Conservation (phyloP, 345 rosid genomes). For the Pelargonium nanum region DNA sequence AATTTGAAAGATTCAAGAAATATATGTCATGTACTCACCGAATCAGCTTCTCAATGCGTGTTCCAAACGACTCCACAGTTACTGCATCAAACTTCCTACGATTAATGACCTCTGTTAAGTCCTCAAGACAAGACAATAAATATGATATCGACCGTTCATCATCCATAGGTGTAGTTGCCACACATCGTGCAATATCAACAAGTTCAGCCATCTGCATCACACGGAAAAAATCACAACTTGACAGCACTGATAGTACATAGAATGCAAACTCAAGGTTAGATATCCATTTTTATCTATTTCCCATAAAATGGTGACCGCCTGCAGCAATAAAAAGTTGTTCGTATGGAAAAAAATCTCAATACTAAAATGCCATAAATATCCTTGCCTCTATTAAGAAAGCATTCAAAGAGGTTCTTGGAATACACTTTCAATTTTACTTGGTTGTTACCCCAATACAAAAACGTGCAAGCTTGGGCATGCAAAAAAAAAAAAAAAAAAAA, state of each 20-base stretch:
- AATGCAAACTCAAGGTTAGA: conserved; percentile 1
- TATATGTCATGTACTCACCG: conserved; percentile 30
- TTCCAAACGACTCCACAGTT: conserved; percentile 90
- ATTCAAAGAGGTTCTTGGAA: neutral
- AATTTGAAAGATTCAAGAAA: conserved; percentile 2
- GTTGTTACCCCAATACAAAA: neutral
- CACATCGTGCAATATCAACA: conserved; percentile 95
- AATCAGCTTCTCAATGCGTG: conserved; percentile 87
- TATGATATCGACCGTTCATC: conserved; percentile 64
- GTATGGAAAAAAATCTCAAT: neutral
- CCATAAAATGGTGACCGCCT: neutral
- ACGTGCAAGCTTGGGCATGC: neutral
- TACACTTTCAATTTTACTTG: neutral
- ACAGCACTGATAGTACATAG: neutral
- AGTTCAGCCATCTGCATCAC: conserved; percentile 84
- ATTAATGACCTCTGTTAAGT: conserved; percentile 67
- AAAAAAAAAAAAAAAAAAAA: no score
- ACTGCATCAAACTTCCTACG: conserved; percentile 92
- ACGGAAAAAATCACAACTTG: conserved; percentile 14
- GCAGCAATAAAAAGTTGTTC: neutral
- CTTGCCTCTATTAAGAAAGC: neutral
- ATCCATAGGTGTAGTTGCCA: conserved; percentile 63
- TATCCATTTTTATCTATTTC: no score
- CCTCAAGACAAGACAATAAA: conserved; percentile 74
- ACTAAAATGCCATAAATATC: neutral